Evolutionary conservation across 495 filamentous ascomycete species (phyloP), one percentile per base, ranked within the genome.

Genomic region (Emericellopsis terricola): DNA sequence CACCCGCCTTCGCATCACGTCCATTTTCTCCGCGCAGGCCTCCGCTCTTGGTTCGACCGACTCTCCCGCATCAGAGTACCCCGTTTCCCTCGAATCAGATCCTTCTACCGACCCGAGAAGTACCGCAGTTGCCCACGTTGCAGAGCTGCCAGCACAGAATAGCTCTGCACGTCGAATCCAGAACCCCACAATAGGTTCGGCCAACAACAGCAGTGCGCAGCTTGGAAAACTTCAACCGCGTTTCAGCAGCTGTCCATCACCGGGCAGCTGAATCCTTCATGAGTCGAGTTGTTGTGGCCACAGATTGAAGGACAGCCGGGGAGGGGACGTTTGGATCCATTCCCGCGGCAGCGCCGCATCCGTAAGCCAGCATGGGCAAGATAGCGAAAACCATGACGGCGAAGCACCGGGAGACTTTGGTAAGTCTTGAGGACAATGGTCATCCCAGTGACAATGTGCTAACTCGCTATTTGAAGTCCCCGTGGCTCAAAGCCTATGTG

Each of bases 311-410:
- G 34, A 31, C 32, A 8, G 57, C 52, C 52, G 59, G 56, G 60
- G 62, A 59, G 62, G 60, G 60, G 59, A 53, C 53, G 55, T 42
- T 45, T 52, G 40, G 39, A 47, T 40, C 44, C 48, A 47, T 38
- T 48, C 44, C 35, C 15, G 65, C 65, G 67, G 67, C 63, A 49
- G 43, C 53, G 64, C 67, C 64, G 67, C 65, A 45, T 48, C 54
- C 44, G 41, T 41, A 38, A n/a, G 45, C 53, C 60, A 67, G 39
- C 47, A 94, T 93, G 84, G 87, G 83, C 69, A 86, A 78, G 74
- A 97, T 97, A 57, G 87, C 82, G 58, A 97, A 96, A 72, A 65
- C 75, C 45, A 86, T 87, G 50, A 81, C 81, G 50, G 62, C 76
- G 45, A 87, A 89, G 57, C 89, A 97, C 62, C 78, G 79, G 65